Conservation (phyloP, 176 grass and related monocot species). For the Thalia dealbata region DNA sequence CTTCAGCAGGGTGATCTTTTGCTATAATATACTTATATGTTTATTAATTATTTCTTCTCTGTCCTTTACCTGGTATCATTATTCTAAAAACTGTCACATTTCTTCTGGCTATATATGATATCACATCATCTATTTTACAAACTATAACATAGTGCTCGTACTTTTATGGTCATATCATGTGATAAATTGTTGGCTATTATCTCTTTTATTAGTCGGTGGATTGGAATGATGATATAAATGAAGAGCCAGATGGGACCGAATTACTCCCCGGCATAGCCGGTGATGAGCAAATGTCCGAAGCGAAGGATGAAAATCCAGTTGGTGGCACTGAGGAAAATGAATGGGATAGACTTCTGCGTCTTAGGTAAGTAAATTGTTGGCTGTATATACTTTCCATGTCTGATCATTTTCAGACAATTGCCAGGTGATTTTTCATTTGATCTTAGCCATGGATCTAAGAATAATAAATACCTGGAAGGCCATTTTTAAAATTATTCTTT, state of each 20-base stretch:
- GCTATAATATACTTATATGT: too few relatives aligned
- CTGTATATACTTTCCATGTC: background rate
- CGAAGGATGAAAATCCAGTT: constrained; percentile 42
- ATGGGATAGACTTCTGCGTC: constrained; percentile 96
- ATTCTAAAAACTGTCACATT: background rate
- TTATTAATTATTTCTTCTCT: background rate
- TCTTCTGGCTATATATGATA: too few relatives aligned
- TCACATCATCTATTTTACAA: background rate
- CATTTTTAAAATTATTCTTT: too few relatives aligned
- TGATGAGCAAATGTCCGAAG: constrained; percentile 52
- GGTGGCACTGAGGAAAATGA: constrained; percentile 73
- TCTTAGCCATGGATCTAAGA: too few relatives aligned
- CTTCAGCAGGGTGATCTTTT: too few relatives aligned
- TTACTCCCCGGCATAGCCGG: constrained; percentile 31
- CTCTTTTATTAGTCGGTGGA: constrained; percentile 60
- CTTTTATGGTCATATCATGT: background rate
- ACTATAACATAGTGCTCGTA: background rate
- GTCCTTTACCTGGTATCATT: background rate
- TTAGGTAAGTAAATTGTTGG: constrained; percentile 42
- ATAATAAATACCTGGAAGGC: too few relatives aligned
- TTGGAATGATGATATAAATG: constrained; percentile 91
- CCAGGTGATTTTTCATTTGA: too few relatives aligned
- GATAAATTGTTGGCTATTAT: background rate
- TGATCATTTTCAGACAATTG: too few relatives aligned
- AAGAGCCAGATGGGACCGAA: constrained; percentile 50